Base-by-base conservation (phyloP, 306 rosid species). In the Quercus mongolica region DNA sequence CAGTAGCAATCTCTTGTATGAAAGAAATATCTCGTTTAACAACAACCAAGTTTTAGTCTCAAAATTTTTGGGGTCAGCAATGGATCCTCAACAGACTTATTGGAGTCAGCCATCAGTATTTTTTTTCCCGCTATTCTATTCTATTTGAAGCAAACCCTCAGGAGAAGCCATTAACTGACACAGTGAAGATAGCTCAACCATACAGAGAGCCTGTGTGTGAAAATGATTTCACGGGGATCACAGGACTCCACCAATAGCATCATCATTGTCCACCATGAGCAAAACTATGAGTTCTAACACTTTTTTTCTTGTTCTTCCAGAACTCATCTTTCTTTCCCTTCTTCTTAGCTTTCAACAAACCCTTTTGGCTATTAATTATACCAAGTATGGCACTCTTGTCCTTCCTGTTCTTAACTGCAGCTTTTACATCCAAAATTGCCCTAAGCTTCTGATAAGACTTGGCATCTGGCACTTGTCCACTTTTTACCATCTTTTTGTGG, bases 241-340 rank as follows among this genome's bases (percentile, higher is more conserved):
- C 72, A 21, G 13, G 41, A 44, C 69, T 35, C 56, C 64, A 56
- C 14, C 2, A 4, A 12, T 75, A 56, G 76, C 65, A 56, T 19
- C 68, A 63, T 80, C 75, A 74, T 13, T 20, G 55, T 17, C 55
- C 44, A 49, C 33, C 65, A 38, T 61, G 76, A 55, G 75, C 28
- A 75, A 56, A 41, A 35, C 23, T 73, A 52, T 31, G 69, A 28
- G 84, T 78, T 85, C 65, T 84, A 13, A 74, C 82, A 63, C 41
- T 79, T 73, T 74, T 76, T 79, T 82, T 87, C 92, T 81, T 94
- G 85, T 62, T 69, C 89, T 92, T 94, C 99, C 99, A 94, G 68
- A 92, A 91, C 84, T 94, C 97, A 76, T 94, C 97, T 84, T 92
- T 94, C 90, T 92, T 90, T 58, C 84, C 78, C 54, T 82, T 82